Evolutionary conservation across 2,329 filamentous ascomycete species (phyloP), one percentile per base, ranked within the genome.

Genomic region (Rhynchosporium agropyri): DNA sequence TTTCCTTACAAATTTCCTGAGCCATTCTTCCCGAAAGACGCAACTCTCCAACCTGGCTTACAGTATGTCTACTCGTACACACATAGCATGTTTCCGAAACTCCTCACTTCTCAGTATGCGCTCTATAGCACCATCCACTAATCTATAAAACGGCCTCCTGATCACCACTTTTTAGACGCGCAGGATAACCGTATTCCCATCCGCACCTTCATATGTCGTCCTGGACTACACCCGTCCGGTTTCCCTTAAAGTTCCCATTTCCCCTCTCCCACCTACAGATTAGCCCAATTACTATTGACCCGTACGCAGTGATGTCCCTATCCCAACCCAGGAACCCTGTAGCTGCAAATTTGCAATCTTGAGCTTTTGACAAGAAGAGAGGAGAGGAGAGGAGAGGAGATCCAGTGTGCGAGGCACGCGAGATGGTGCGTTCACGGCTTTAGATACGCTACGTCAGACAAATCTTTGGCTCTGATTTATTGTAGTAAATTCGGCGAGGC

Each of bases 331-430:
- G 33, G 60, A 65, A 68, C 1, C 45, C 62, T 61, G 63, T 28
- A 13, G 26, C 51, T 2, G 64, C 61, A 33, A 67, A 67, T 36
- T 67, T 63, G 56, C 65, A 65, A 40, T 68, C 66, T 76, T 1
- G 82, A 70, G 3, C 76, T 76, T 20, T 77, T 77, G 77, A 79
- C 26, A 73, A 68, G 40, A 76, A 70, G 0, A 65, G 38, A 68
- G 70, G 1, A 81, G 69, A 10, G 20, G 1, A 81, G 69, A 10
- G 20, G 0, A 65, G 38, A 68, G 70, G 1, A 81, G 69, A 10
- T 70, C 73, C 1, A 76, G 74, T 4, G 73, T 76, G 5, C 70
- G 63, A 0, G 76, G 74, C 3, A 78, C 73, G 3, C 83, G 65
- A 2, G 73, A 71, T 66, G 28, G 60, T 64, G 55, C 75, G 76